phyloP scores from a whole-genome alignment of 2,329 filamentous ascomycete species.

The Cladosporium sp. region DNA sequence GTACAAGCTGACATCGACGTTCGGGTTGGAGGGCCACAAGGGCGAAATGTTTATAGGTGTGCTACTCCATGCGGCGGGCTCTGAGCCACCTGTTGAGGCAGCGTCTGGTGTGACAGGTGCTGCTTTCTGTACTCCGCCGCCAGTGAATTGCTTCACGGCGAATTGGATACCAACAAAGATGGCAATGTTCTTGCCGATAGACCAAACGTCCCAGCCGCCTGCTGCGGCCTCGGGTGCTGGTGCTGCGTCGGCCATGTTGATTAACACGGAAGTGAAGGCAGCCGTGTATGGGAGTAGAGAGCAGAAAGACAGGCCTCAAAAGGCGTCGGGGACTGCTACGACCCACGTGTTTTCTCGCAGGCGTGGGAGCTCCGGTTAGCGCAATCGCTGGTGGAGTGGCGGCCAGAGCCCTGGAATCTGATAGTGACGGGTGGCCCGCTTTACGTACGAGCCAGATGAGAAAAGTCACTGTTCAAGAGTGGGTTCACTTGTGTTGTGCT shows the following conservation, averaged over 20 bases:
- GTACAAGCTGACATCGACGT: conserved; percentile 79
- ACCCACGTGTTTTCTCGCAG: conserved; percentile 11
- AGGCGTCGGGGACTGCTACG: neutral
- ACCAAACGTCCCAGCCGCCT: conserved; percentile 19
- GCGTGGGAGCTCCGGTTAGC: neutral
- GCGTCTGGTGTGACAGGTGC: conserved; percentile 17
- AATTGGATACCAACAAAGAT: conserved; percentile 59
- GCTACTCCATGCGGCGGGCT: conserved; percentile 53
- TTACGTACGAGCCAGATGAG: neutral
- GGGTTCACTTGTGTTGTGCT: too few relatives aligned
- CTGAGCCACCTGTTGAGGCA: conserved; percentile 13
- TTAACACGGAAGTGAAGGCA: neutral
- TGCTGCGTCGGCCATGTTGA: conserved; percentile 8
- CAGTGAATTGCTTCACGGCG: conserved; percentile 53
- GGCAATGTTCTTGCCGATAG: conserved; percentile 50
- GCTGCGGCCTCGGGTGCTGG: conserved; percentile 1
- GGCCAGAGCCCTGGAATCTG: conserved; percentile 1
- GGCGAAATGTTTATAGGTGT: conserved; percentile 72
- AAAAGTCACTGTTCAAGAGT: too few relatives aligned
- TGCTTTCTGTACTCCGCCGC: conserved; percentile 23
- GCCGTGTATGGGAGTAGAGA: neutral
- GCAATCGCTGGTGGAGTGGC: neutral
- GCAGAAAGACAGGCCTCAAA: neutral
- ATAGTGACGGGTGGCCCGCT: neutral
- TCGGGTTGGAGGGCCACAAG: conserved; percentile 78